Conservation (phyloP, 164 flowering plant genomes). For the Kalanchoe fedtschenkoi region DNA sequence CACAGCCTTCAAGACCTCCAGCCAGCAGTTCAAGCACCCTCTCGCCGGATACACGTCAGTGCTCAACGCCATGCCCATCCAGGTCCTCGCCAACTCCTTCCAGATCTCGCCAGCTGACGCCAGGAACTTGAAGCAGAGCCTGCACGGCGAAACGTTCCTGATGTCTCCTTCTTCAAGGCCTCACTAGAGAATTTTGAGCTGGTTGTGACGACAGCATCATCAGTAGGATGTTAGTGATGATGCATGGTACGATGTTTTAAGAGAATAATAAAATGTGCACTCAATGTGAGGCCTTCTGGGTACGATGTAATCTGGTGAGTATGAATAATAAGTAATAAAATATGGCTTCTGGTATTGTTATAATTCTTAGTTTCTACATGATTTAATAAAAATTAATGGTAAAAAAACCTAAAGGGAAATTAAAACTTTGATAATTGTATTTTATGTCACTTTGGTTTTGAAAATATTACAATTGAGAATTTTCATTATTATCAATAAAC, state of each 20-base stretch:
- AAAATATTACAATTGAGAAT: too few relatives aligned
- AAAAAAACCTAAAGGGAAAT: too few relatives aligned
- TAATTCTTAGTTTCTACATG: too few relatives aligned
- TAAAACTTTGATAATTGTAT: too few relatives aligned
- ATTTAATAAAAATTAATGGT: too few relatives aligned
- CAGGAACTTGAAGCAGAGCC: slow-evolving; percentile 22
- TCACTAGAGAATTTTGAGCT: slow-evolving; percentile 1
- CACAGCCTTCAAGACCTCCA: slow-evolving; percentile 31
- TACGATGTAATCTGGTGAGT: not conserved
- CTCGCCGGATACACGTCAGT: slow-evolving; percentile 27
- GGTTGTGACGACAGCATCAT: too few relatives aligned
- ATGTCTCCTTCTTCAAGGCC: slow-evolving; percentile 17
- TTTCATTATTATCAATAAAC: too few relatives aligned
- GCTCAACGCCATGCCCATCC: slow-evolving; percentile 24
- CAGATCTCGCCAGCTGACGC: slow-evolving; percentile 25
- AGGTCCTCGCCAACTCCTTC: slow-evolving; percentile 26
- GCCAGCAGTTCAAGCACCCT: slow-evolving; percentile 19
- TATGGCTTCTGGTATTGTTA: not conserved
- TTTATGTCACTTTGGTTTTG: too few relatives aligned
- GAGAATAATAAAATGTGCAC: not conserved
- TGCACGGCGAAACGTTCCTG: slow-evolving; percentile 16
- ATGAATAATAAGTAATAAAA: not conserved
- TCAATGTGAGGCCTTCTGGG: not conserved
- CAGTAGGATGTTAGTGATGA: too few relatives aligned
- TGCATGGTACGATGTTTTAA: not conserved